Evolutionary conservation across 306 rosid genomes (phyloP).

Genomic region (Rosa rugosa): DNA sequence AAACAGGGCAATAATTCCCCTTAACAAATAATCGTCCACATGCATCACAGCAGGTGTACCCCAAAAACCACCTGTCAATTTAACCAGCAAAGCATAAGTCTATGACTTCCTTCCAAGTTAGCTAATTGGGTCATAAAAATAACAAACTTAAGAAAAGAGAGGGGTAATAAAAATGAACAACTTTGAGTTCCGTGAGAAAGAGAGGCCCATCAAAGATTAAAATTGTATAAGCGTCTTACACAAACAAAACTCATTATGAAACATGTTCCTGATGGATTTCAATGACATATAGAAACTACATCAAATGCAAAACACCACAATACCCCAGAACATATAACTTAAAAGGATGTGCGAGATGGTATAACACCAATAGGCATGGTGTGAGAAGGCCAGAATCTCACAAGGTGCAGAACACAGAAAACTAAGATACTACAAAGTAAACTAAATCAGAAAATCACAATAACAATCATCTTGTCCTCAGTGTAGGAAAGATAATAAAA

Average conservation of each 20-base stretch:
- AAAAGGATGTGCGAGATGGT: not conserved
- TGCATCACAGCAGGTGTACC: constrained; percentile 97
- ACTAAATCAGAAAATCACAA: not conserved
- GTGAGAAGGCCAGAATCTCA: not conserved
- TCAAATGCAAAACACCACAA: not conserved
- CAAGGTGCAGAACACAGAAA: not conserved
- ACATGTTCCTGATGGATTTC: not conserved
- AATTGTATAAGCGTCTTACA: not conserved
- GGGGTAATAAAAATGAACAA: too few relatives aligned
- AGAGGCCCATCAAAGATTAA: not conserved
- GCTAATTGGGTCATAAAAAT: not conserved
- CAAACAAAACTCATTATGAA: not conserved
- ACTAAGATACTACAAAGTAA: not conserved
- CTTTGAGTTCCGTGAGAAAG: not conserved
- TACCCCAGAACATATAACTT: not conserved
- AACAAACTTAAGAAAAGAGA: not conserved
- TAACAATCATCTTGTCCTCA: not conserved
- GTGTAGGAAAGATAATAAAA: not conserved
- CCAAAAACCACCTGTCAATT: constrained; percentile 86
- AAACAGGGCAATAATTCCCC: constrained; percentile 98
- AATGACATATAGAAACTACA: not conserved
- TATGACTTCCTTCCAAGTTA: not conserved
- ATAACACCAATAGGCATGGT: not conserved
- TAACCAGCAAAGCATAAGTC: constrained; percentile 31
- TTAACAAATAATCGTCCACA: constrained; percentile 97